A percentile compares a stretch with the other conserved stretches of the same genome.
These are phyloP conservation scores for Phyllachora maydis DNA, from an alignment of 2,329 filamentous ascomycete species.

Conservation along the genomic window DNA sequence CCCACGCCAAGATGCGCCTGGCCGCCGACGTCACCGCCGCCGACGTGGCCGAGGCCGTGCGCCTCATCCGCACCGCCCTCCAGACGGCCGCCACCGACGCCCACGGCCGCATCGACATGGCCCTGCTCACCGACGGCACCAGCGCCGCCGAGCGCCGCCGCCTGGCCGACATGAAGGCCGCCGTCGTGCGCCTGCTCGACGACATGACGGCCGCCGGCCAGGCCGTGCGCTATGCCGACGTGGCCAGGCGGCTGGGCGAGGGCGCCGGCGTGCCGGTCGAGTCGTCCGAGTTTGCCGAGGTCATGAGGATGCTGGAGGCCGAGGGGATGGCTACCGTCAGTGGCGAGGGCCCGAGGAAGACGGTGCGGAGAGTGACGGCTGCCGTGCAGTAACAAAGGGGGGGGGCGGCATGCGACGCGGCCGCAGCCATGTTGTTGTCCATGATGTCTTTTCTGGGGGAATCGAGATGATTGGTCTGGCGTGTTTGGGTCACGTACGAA, in stretches of 20 bases:
- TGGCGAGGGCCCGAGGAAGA: constrained; percentile 71
- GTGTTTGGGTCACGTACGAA: no score
- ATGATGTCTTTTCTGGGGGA: no score
- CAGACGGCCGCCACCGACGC: no score
- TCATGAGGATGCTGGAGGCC: constrained; percentile 58
- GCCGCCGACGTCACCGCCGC: constrained; percentile 76
- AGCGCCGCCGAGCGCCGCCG: constrained; percentile 6
- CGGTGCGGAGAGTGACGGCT: constrained; percentile 52
- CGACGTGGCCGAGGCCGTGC: constrained; percentile 73
- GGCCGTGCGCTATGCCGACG: constrained; percentile 36
- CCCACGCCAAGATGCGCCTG: constrained; percentile 80
- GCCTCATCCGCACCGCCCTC: constrained; percentile 78
- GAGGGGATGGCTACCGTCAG: constrained; percentile 65
- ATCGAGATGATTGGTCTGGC: no score
- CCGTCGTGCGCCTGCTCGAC: constrained; percentile 38
- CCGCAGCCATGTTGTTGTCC: no score
- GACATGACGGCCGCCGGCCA: constrained; percentile 29
- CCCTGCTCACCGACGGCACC: constrained; percentile 13
- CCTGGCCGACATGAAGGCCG: constrained; percentile 15
- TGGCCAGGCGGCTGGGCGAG: constrained; percentile 40
- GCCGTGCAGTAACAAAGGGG: no score
- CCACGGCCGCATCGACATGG: constrained; percentile 29
- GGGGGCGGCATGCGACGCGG: no score
- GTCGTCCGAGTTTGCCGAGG: constrained; percentile 15
- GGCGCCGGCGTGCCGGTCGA: constrained; percentile 29